Evolutionary conservation across 495 filamentous ascomycete species (phyloP).

Genomic region (Cercophora scortea): DNA sequence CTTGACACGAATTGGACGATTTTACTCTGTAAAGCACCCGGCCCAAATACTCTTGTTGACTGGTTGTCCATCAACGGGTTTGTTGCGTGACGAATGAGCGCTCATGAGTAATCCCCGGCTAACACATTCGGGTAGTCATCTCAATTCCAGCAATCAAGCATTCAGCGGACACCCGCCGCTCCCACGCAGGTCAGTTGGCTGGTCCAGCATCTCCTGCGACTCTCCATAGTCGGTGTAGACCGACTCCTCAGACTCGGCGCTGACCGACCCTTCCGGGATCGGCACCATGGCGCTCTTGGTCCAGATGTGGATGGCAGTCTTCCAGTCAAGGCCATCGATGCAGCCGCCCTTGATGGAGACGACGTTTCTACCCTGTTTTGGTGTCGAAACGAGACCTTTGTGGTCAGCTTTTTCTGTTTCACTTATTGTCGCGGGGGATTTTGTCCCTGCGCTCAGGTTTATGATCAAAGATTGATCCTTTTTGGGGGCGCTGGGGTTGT

Average conservation of each 20-base stretch:
- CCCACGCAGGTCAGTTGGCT: slow-evolving; percentile 25
- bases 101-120: too few relatives aligned
- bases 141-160: too few relatives aligned
- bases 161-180: not conserved
- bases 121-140: too few relatives aligned
- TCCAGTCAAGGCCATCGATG: slow-evolving; percentile 51
- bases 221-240: slow-evolving; percentile 26
- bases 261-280: slow-evolving; percentile 47
- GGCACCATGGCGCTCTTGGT: slow-evolving; percentile 53
- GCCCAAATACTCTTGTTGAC: too few relatives aligned
- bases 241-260: slow-evolving; percentile 38
- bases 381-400: not conserved
- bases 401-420: too few relatives aligned
- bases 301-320: slow-evolving; percentile 52
- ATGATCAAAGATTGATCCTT: not conserved
- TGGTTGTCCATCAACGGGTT: too few relatives aligned
- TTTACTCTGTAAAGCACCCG: too few relatives aligned
- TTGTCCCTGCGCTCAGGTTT: not conserved
- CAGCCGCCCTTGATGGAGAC: slow-evolving; percentile 57
- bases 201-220: slow-evolving; percentile 30
- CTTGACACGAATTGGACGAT: too few relatives aligned
- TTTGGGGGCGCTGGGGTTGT: too few relatives aligned
- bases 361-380: slow-evolving; percentile 38
- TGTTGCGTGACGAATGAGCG: too few relatives aligned
- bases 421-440: too few relatives aligned